Base-by-base conservation (phyloP, 768 basidiomycete genomes). In the Hygrophorus russula region DNA sequence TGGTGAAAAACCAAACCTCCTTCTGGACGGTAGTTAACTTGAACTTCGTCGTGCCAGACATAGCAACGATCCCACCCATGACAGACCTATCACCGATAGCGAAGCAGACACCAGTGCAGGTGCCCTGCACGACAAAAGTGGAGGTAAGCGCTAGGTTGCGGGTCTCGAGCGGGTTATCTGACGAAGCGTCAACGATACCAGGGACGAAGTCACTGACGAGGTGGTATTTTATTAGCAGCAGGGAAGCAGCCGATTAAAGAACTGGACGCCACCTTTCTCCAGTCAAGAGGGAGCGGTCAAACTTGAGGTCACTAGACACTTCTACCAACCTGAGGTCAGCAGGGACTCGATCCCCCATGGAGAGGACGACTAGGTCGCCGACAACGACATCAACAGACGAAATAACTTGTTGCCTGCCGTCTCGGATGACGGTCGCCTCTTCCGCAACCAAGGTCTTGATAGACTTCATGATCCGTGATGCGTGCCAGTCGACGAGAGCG, bases 251-350 rank as follows among this genome's bases (percentile, higher is more conserved):
- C 1, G 78, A 78, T 51, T 80, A 76, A 5, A 76, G 72, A 0
- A 74, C 68, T 10, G 75, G 67, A 10, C 51, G 49, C 6, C 55
- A 79, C 2, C 78, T 78, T 56, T 82, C 80, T 45, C 80, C 80
- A 0, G 80, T 81, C 37, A 82, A 60, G 56, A 74, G 80, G 47
- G 77, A 78, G 52, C 81, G 81, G 58, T 82, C 80, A 39, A 82
- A 71, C 56, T 80, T 81, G 42, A 82, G 61, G 50, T 82, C 80
- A 5, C 69, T 70, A 0, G 77, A 56, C 2, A 74, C 67, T 51
- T 78, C 76, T 11, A 81, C 44, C 28, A 81, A 55, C 63, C 69
- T 15, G 38, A 80, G 57, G 56, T 82, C 80, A 8, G 80, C 80
- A 0, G 80, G 80, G 2, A 78, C 80, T 60, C 81, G 81, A 59